A percentile compares a stretch with the other conserved stretches of the same genome.
These are phyloP conservation scores for Diaporthe citrichinensis DNA, from an alignment of 2,329 filamentous ascomycete species.

Conservation along the genomic window DNA sequence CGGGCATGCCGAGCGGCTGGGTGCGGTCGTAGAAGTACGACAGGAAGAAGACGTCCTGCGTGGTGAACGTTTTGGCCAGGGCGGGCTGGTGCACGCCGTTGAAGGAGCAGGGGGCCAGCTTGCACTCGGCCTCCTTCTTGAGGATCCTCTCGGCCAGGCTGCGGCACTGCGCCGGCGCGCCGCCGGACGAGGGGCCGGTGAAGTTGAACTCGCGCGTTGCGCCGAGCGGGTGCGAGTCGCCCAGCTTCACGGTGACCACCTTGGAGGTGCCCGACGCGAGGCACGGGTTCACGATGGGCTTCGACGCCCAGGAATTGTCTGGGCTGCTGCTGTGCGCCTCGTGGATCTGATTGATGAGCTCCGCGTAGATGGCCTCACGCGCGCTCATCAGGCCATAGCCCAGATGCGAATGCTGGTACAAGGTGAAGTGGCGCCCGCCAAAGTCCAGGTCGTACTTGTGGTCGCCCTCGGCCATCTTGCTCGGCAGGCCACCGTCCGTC, in stretches of 20 bases:
- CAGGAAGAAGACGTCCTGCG: constrained; percentile 95
- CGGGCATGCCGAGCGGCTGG: constrained; percentile 95
- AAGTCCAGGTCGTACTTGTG: constrained; percentile 96
- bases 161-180: constrained; percentile 89
- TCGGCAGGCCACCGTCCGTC: constrained; percentile 83
- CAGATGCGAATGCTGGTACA: constrained; percentile 98
- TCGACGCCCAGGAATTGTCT: constrained; percentile 76
- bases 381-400: constrained; percentile 98
- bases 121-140: constrained; percentile 86
- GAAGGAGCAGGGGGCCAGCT: constrained; percentile 94
- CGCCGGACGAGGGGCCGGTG: constrained; percentile 79
- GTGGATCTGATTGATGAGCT: constrained; percentile 80
- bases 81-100: constrained; percentile 96
- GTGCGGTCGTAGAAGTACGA: constrained; percentile 99
- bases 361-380: constrained; percentile 85
- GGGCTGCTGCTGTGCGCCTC: constrained; percentile 66
- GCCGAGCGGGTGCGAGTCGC: constrained; percentile 75
- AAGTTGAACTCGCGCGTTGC: constrained; percentile 81
- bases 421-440: constrained; percentile 88
- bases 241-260: constrained; percentile 80
- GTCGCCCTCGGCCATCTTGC: constrained; percentile 87
- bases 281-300: constrained; percentile 86
- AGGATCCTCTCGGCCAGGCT: constrained; percentile 91
- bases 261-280: constrained; percentile 85
- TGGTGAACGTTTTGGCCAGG: constrained; percentile 90